phyloP scores from a whole-genome alignment of 108 stramenopile genomes.

The Cyclostephanos invisitatus region DNA sequence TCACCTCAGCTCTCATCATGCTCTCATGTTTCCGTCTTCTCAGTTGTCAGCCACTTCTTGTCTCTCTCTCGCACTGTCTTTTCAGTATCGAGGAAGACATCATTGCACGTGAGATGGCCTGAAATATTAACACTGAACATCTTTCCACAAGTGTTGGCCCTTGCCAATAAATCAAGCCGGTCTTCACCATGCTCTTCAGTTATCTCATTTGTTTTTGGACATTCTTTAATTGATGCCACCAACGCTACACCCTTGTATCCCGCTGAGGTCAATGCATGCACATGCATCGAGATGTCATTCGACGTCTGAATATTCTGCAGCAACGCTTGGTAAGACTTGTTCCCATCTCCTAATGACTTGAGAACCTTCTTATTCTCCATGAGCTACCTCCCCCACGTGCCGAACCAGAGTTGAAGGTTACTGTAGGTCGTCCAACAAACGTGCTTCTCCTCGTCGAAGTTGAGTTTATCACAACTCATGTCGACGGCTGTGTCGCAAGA shows the following conservation, averaged over 20 bases:
- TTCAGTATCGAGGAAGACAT: background rate
- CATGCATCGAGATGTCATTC: background rate
- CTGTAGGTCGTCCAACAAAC: too few species aligned
- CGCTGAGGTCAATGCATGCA: background rate
- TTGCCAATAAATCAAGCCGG: background rate
- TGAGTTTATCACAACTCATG: too few species aligned
- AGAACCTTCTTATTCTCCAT: background rate
- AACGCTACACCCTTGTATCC: background rate
- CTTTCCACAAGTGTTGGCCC: background rate
- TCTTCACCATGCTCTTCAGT: background rate
- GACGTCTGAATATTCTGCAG: background rate
- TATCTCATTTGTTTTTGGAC: background rate
- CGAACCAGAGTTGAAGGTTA: too few species aligned
- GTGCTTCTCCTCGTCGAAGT: too few species aligned
- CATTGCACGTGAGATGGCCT: background rate
- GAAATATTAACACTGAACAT: background rate
- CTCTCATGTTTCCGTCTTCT: background rate
- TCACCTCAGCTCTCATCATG: background rate
- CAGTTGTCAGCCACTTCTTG: slow-evolving; percentile 1
- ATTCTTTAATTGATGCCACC: background rate
- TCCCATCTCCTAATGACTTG: background rate
- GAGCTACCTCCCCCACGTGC: too few species aligned
- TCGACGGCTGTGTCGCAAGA: too few species aligned
- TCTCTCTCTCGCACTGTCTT: background rate
- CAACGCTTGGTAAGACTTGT: background rate